These are phyloP conservation scores for Casuarina cunninghamiana DNA, from an alignment of 306 rosid species.

Conservation along the genomic window DNA sequence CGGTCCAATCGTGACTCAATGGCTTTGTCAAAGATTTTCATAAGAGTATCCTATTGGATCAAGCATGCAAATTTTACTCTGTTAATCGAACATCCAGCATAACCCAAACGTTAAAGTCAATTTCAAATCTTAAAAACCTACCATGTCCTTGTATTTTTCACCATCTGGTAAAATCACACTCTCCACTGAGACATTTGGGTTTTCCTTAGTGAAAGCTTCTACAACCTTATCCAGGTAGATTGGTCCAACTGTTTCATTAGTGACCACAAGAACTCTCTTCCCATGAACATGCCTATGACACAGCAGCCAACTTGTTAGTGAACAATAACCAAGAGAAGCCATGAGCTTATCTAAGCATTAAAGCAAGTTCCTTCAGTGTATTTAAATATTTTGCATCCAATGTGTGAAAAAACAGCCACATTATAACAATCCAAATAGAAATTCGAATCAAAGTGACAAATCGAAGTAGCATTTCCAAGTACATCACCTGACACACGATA, in stretches of 20 bases:
- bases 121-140: constrained; percentile 30
- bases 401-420: neutral
- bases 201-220: constrained; percentile 73
- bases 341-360: neutral
- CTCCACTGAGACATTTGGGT: constrained; percentile 81
- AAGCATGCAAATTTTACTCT: constrained; percentile 27
- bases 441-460: neutral
- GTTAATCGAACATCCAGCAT: constrained; percentile 10
- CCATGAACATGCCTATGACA: constrained; percentile 88
- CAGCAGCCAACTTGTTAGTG: constrained; percentile 10
- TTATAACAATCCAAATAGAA: neutral
- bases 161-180: constrained; percentile 83
- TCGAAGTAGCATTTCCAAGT: neutral
- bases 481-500: neutral
- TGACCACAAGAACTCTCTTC: constrained; percentile 88
- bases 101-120: constrained; percentile 6
- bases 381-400: neutral
- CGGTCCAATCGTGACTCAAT: constrained; percentile 79
- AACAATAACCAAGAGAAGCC: neutral
- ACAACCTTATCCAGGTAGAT: constrained; percentile 76
- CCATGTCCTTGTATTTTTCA: constrained; percentile 93
- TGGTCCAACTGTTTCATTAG: constrained; percentile 73
- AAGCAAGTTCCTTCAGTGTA: neutral
- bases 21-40: constrained; percentile 96
- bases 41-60: constrained; percentile 68